Conservation (phyloP, 2,329 filamentous ascomycete genomes). For the Epicoccum sorghinum region DNA sequence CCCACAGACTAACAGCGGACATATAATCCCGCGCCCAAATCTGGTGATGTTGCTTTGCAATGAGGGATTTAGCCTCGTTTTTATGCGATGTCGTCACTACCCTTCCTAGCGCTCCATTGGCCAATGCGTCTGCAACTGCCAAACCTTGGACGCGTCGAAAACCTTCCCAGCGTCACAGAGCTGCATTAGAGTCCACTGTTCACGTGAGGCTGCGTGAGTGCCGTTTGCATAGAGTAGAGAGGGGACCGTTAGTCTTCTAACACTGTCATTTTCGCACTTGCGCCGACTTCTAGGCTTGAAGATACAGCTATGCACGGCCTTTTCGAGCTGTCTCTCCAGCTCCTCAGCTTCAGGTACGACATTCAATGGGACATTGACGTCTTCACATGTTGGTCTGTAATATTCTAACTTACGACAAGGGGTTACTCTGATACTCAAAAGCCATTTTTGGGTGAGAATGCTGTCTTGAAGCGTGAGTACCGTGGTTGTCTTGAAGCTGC, state of each 20-base stretch:
- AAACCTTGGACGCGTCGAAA: slow-evolving; percentile 15
- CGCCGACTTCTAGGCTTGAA: not conserved
- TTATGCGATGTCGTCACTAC: slow-evolving; percentile 16
- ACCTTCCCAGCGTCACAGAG: slow-evolving; percentile 6
- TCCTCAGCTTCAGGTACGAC: slow-evolving; percentile 31
- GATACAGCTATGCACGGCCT: slow-evolving; percentile 30
- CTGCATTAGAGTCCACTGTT: slow-evolving; percentile 1
- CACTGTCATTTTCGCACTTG: slow-evolving; percentile 10
- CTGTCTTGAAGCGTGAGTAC: slow-evolving; percentile 30
- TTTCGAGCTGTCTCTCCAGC: slow-evolving; percentile 33
- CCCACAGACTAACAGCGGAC: too few relatives aligned
- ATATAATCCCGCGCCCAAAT: not conserved
- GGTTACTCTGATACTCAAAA: slow-evolving; percentile 21
- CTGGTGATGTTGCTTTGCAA: not conserved
- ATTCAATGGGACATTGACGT: not conserved
- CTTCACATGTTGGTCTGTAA: not conserved
- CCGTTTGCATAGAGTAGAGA: not conserved
- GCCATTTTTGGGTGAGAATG: slow-evolving; percentile 22
- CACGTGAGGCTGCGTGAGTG: not conserved
- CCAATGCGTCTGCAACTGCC: not conserved
- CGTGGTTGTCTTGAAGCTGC: slow-evolving; percentile 1
- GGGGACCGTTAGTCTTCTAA: not conserved
- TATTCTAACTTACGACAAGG: slow-evolving; percentile 4
- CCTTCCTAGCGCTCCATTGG: slow-evolving; percentile 1
- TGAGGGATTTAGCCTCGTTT: slow-evolving; percentile 5